Conservation (phyloP, 2,329 filamentous ascomycete species). For the Aspergillus puulaauensis region DNA sequence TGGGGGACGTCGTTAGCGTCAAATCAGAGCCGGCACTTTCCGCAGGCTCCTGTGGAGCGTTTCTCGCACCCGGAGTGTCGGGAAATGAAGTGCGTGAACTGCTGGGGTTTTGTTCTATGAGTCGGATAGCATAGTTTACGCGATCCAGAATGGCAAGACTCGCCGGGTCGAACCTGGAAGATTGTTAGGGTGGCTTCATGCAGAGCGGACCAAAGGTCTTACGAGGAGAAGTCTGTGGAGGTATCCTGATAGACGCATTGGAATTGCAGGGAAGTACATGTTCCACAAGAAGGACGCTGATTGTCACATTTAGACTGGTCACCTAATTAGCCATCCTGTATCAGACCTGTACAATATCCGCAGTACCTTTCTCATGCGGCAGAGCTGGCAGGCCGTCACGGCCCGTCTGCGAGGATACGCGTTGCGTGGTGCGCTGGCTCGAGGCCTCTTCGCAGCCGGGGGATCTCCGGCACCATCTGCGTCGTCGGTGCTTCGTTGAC, state of each 20-base stretch:
- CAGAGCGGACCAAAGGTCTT: not conserved
- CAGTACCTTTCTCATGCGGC: not conserved
- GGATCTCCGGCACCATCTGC: not conserved
- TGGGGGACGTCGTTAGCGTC: not conserved
- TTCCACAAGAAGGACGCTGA: not conserved
- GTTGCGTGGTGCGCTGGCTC: not conserved
- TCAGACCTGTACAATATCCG: too few relatives aligned
- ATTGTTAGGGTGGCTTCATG: too few relatives aligned
- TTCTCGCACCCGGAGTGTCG: too few relatives aligned
- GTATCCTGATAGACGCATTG: not conserved
- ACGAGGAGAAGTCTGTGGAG: slow-evolving; percentile 1
- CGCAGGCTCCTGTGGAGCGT: too few relatives aligned
- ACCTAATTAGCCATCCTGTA: not conserved
- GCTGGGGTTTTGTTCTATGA: too few relatives aligned
- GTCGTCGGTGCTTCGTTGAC: not conserved
- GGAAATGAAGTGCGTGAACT: too few relatives aligned
- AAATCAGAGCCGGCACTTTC: too few relatives aligned
- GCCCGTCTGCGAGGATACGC: slow-evolving; percentile 1
- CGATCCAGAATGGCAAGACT: too few relatives aligned
- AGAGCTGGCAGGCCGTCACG: not conserved
- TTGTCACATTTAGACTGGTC: slow-evolving; percentile 4
- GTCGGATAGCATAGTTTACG: too few relatives aligned
- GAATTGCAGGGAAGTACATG: not conserved
- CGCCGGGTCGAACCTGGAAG: too few relatives aligned
- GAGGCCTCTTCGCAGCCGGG: not conserved